Percentiles rank a stretch among this genome's conserved stretches.
phyloP scores from a whole-genome alignment of 2,329 filamentous ascomycete genomes.

The Monilinia fructicola region DNA sequence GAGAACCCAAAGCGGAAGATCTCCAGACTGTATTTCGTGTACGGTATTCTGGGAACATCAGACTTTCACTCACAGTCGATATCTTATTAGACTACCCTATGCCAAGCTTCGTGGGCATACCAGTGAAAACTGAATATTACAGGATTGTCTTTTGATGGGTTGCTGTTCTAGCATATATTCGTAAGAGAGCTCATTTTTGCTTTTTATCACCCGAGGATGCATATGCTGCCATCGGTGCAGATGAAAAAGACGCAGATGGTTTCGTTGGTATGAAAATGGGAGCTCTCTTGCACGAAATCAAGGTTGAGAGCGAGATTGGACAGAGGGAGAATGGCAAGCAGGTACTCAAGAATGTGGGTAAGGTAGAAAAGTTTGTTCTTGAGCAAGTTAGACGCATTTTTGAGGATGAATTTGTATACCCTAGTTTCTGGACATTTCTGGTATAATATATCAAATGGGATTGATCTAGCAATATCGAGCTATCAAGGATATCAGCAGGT shows the following conservation, averaged over 20 bases:
- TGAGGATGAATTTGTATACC: conserved; percentile 97
- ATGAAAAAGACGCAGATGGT: conserved; percentile 30
- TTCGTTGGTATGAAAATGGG: conserved; percentile 54
- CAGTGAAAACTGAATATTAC: conserved; percentile 94
- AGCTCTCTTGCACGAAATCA: conserved; percentile 85
- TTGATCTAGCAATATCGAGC: not conserved
- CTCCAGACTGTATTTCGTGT: conserved; percentile 91
- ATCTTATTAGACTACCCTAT: conserved; percentile 97
- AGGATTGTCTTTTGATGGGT: conserved; percentile 94
- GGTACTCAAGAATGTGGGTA: conserved; percentile 96
- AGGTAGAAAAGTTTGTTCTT: conserved; percentile 95
- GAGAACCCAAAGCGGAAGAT: conserved; percentile 79
- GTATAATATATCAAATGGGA: conserved; percentile 51
- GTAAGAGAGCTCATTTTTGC: conserved; percentile 86
- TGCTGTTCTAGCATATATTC: conserved; percentile 86
- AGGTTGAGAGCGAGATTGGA: conserved; percentile 96
- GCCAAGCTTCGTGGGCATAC: conserved; percentile 96
- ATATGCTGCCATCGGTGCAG: conserved; percentile 59
- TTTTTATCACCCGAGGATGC: conserved; percentile 93
- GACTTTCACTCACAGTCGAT: conserved; percentile 86
- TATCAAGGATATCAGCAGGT: not conserved
- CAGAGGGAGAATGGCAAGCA: conserved; percentile 88
- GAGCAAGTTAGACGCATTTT: conserved; percentile 97
- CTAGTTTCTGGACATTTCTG: conserved; percentile 97
- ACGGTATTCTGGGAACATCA: conserved; percentile 82